Evolutionary conservation across 192 early-diverging fungal genomes (phyloP), one percentile per base, ranked within the genome.

Genomic region (Umbelopsis ramanniana): DNA sequence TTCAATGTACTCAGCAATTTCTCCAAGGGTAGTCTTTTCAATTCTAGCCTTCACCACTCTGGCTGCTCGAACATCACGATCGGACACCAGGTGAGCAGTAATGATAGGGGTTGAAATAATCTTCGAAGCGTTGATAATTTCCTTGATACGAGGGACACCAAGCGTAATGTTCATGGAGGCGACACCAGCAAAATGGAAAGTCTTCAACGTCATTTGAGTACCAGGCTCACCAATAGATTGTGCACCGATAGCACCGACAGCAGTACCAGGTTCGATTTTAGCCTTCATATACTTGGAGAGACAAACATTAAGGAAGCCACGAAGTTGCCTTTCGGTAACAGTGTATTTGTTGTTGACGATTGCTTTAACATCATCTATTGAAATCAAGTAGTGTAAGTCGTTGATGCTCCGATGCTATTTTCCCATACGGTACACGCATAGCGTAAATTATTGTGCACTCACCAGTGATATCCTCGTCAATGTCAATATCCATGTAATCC

Each of bases 101-200:
- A 98, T 96, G 73, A 98, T 92, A 0, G 98, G 98, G 2, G 96
- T 98, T 23, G 89, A 87, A 63, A 99, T 97, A n/a, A 87, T 89
- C 76, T 98, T 98, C 48, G 95, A 88, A 7, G 96, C 98, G 76
- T 98, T 99, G 86, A 99, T 99, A 81, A 99, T 98, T 88, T 99
- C 98, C 85, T 98, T 98, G 85, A 99, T 97, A 77, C 98, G 96
- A 15, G 98, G 98, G 53, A 99, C 98, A 88, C 98, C 98, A 76
- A 97, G 90, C 4, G 98, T 97, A 70, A 99, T 93, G 89, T 97
- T 99, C 97, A 98, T 97, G 69, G 89, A 91, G 38, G 96, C 97
- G 54, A 99, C 94, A 89, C 98, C 98, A 76, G 98, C 96, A 89
- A 98, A 99, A 85, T 99, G 98, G 93, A 99, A 99, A 81, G 98